Percentiles rank a stretch among this genome's conserved stretches.
phyloP scores from a whole-genome alignment of 1,284 basidiomycete genomes.

The Bjerkandera adusta region DNA sequence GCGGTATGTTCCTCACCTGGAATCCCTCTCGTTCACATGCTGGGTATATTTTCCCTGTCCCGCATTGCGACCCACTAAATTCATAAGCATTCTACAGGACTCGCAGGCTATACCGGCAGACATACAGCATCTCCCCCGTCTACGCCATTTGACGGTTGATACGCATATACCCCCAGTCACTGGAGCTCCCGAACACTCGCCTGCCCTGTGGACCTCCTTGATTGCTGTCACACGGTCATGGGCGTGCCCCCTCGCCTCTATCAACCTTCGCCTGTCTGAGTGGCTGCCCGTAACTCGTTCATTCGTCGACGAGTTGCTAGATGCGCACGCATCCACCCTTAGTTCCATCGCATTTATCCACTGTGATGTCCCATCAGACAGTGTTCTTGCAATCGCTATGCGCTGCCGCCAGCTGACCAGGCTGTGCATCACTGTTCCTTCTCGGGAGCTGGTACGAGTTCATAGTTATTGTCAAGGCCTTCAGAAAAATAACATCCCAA shows the following conservation, averaged over 20 bases:
- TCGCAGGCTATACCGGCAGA: slow-evolving; percentile 28
- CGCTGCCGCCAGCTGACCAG: slow-evolving; percentile 46
- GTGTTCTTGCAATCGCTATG: slow-evolving; percentile 40
- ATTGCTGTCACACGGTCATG: slow-evolving; percentile 36
- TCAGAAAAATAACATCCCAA: not conserved
- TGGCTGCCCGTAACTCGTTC: slow-evolving; percentile 34
- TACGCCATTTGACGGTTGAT: slow-evolving; percentile 57
- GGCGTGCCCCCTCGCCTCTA: slow-evolving; percentile 41
- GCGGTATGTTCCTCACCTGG: slow-evolving; percentile 47
- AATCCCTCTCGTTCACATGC: slow-evolving; percentile 56
- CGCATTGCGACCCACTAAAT: slow-evolving; percentile 6
- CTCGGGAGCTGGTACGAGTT: slow-evolving; percentile 46
- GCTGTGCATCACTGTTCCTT: slow-evolving; percentile 47
- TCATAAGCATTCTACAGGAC: slow-evolving; percentile 42
- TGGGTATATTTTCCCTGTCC: slow-evolving; percentile 42
- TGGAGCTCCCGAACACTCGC: slow-evolving; percentile 28
- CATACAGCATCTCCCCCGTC: slow-evolving; percentile 38
- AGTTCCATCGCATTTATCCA: slow-evolving; percentile 46
- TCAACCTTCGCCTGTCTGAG: slow-evolving; percentile 50
- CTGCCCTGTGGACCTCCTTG: slow-evolving; percentile 35
- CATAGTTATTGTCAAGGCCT: not conserved
- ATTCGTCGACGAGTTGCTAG: slow-evolving; percentile 43
- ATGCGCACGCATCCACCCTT: slow-evolving; percentile 43
- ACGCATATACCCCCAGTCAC: slow-evolving; percentile 29
- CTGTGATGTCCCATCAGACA: slow-evolving; percentile 38